A percentile compares a stretch with the other conserved stretches of the same genome.
Conservation (phyloP, 2,329 filamentous ascomycete genomes). For the Neoascochyta sp. region DNA sequence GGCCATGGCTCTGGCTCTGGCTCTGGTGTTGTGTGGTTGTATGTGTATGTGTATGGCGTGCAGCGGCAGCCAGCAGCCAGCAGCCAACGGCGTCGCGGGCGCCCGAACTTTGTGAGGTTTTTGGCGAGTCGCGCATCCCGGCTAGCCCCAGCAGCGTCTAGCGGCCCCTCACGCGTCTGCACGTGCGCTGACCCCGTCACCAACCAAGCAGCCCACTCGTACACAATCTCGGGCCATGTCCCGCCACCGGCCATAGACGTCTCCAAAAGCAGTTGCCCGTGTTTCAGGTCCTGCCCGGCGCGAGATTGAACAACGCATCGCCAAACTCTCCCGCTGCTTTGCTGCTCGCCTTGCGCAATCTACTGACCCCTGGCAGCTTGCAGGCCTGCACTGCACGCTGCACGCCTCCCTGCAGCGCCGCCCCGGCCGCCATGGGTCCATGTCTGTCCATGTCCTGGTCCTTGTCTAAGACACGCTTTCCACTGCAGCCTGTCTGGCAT, state of each 20-base stretch:
- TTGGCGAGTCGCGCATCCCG: constrained; percentile 10
- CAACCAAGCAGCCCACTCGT: not conserved
- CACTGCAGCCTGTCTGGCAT: constrained; percentile 14
- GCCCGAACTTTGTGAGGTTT: constrained; percentile 4
- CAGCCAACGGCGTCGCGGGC: constrained; percentile 11
- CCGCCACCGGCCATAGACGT: too few relatives aligned
- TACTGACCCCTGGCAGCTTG: constrained; percentile 17
- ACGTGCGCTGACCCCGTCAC: constrained; percentile 7
- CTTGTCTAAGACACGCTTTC: constrained; percentile 13
- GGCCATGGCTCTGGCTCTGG: constrained; percentile 3
- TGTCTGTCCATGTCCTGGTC: too few relatives aligned
- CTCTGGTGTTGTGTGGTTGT: too few relatives aligned
- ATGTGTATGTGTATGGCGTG: too few relatives aligned
- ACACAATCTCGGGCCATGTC: too few relatives aligned
- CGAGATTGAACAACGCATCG: constrained; percentile 5
- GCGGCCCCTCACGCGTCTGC: constrained; percentile 8
- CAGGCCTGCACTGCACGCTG: too few relatives aligned
- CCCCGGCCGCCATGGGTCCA: constrained; percentile 10
- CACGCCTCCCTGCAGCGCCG: constrained; percentile 22
- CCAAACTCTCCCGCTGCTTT: too few relatives aligned
- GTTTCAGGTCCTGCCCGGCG: too few relatives aligned
- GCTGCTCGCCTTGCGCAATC: too few relatives aligned
- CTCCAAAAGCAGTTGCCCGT: too few relatives aligned
- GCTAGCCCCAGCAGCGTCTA: constrained; percentile 3
- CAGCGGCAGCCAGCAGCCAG: too few relatives aligned